A percentile compares a stretch with the other conserved stretches of the same genome.
phyloP scores from a whole-genome alignment of 2,329 filamentous ascomycete genomes.

The Microsporum canis region DNA sequence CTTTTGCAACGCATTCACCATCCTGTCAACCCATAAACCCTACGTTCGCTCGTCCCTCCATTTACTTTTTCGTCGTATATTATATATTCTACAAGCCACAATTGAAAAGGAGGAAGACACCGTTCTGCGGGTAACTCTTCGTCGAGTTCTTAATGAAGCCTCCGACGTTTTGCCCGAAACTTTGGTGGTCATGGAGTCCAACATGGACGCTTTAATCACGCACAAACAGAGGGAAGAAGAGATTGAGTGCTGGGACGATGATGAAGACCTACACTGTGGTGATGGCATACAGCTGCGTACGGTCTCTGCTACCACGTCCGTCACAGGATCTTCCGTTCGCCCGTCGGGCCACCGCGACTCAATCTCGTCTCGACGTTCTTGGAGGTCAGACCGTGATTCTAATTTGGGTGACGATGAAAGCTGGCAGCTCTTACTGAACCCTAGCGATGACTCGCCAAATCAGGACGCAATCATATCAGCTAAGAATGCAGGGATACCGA shows the following conservation, averaged over 20 bases:
- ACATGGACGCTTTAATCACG: slow-evolving; percentile 31
- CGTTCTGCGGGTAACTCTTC: background rate
- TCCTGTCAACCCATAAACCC: background rate
- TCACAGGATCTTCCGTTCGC: slow-evolving; percentile 33
- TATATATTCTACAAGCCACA: background rate
- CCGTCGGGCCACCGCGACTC: slow-evolving; percentile 53
- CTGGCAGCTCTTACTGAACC: slow-evolving; percentile 72
- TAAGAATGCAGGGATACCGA: slow-evolving; percentile 78
- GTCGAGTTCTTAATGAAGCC: slow-evolving; percentile 6
- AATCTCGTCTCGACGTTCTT: slow-evolving; percentile 68
- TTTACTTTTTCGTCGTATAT: background rate
- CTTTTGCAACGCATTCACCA: background rate
- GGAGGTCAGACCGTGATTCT: slow-evolving; percentile 71
- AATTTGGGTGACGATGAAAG: slow-evolving; percentile 66
- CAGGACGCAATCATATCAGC: slow-evolving; percentile 78
- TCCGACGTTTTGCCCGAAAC: background rate
- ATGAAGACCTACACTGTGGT: slow-evolving; percentile 37
- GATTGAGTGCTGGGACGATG: slow-evolving; percentile 42
- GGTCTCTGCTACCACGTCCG: slow-evolving; percentile 36
- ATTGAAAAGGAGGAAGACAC: background rate
- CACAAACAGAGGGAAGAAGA: slow-evolving; percentile 26
- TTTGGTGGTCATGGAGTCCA: slow-evolving; percentile 5
- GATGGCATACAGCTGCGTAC: slow-evolving; percentile 37
- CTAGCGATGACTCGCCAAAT: slow-evolving; percentile 73
- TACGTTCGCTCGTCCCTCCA: background rate